A percentile compares a stretch with the other conserved stretches of the same genome.
Evolutionary conservation across 305 asterid genomes (phyloP).

Genomic region (Fraxinus dipetala): DNA sequence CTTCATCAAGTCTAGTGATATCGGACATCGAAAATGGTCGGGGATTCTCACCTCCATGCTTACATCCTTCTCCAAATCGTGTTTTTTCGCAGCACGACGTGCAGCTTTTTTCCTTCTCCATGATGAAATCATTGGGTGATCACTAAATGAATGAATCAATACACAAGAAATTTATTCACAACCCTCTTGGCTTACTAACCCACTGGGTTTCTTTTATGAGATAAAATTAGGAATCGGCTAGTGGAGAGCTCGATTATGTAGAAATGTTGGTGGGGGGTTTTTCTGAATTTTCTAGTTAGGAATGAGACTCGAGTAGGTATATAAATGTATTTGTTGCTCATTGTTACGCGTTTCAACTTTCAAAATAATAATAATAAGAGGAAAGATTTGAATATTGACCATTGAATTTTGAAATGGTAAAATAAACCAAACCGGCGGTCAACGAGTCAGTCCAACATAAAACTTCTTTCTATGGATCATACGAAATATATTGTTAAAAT

Average conservation of each 20-base stretch:
- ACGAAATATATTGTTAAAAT: too few species aligned
- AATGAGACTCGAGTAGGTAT: too few species aligned
- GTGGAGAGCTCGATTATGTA: neutral
- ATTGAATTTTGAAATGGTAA: constrained; percentile 13
- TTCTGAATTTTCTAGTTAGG: too few species aligned
- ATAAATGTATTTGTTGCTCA: too few species aligned
- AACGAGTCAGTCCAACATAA: neutral
- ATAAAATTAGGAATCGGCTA: neutral
- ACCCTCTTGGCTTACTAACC: too few species aligned
- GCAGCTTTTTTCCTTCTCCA: constrained; percentile 46
- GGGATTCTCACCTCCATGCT: constrained; percentile 38
- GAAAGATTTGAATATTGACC: constrained; percentile 30
- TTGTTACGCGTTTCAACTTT: constrained; percentile 24
- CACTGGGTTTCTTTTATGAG: neutral
- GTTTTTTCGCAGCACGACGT: constrained; percentile 34
- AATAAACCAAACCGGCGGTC: neutral
- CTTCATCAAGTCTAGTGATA: constrained; percentile 55
- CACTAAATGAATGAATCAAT: neutral
- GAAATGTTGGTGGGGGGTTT: neutral
- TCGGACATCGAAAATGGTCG: constrained; percentile 48
- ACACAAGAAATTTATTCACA: neutral
- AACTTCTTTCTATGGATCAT: too few species aligned
- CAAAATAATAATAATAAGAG: neutral
- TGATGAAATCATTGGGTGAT: constrained; percentile 31
- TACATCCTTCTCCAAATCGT: neutral